A percentile compares a stretch with the other conserved stretches of the same genome.
These are phyloP conservation scores for Clitopilus passeckerianus DNA, from an alignment of 768 basidiomycete species.

Conservation along the genomic window DNA sequence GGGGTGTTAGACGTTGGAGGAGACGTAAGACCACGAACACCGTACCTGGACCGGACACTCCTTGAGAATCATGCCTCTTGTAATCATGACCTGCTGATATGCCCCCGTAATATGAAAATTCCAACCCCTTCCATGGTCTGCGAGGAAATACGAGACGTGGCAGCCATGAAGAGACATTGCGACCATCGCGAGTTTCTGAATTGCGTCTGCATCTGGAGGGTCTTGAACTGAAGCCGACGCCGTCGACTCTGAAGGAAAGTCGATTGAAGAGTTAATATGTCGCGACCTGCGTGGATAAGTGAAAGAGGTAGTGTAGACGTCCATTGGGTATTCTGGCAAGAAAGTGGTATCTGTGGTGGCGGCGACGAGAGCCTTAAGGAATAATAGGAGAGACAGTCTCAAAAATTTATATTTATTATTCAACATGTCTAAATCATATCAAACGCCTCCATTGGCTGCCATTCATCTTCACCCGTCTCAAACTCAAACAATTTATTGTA, in stretches of 20 bases:
- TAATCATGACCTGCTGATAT: constrained; percentile 90
- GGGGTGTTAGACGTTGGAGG: constrained; percentile 8
- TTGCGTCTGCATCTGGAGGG: constrained; percentile 48
- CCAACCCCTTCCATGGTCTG: constrained; percentile 72
- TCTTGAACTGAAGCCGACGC: constrained; percentile 14
- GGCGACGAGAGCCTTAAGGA: constrained; percentile 8
- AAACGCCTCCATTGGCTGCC: constrained; percentile 44
- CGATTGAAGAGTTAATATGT: constrained; percentile 60
- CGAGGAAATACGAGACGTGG: constrained; percentile 73
- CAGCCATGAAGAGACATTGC: constrained; percentile 80
- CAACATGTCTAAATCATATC: constrained; percentile 5
- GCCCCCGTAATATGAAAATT: constrained; percentile 89
- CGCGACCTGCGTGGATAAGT: constrained; percentile 82
- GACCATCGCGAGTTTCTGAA: constrained; percentile 74
- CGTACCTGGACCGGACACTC: constrained; percentile 81
- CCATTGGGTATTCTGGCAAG: constrained; percentile 70
- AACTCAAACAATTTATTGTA: constrained; percentile 67
- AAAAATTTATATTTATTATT: constrained; percentile 5
- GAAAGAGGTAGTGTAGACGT: constrained; percentile 94
- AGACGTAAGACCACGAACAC: constrained; percentile 10
- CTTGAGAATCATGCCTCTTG: constrained; percentile 84
- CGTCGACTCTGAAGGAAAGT: constrained; percentile 35
- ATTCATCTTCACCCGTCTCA: constrained; percentile 36
- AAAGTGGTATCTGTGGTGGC: constrained; percentile 44
- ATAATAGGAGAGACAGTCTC: constrained; percentile 8